These are phyloP conservation scores for Thoreauomyces humboldtii DNA, from an alignment of 192 early-diverging fungal genomes.

Conservation along the genomic window DNA sequence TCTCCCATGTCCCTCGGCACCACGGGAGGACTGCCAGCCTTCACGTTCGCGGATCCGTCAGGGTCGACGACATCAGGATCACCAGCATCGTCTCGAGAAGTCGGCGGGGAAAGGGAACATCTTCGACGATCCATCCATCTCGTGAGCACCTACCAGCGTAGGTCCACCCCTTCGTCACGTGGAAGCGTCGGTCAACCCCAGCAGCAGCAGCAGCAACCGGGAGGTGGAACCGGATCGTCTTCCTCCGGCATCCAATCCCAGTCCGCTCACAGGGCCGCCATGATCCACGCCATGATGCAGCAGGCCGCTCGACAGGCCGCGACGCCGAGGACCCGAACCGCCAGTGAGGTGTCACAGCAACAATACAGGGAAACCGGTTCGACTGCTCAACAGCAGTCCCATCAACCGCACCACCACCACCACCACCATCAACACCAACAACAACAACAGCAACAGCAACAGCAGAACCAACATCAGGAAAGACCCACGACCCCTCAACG, in stretches of 20 bases:
- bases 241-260: slow-evolving; percentile 2
- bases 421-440: not conserved
- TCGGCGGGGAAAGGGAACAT: not conserved
- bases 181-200: not conserved
- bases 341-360: not conserved
- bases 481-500: not conserved
- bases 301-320: slow-evolving; percentile 21
- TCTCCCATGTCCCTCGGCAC: no score
- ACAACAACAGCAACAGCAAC: slow-evolving; percentile 4
- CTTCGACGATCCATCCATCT: not conserved
- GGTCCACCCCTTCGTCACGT: not conserved
- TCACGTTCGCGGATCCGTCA: no score
- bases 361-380: not conserved
- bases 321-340: not conserved
- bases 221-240: not conserved
- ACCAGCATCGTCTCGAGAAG: no score
- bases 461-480: not conserved
- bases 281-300: slow-evolving; percentile 33
- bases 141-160: slow-evolving; percentile 19
- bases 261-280: slow-evolving; percentile 17
- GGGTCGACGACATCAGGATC: no score
- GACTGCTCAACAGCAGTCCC: not conserved
- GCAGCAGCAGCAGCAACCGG: not conserved
- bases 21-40: no score
- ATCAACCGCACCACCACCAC: not conserved